Conservation (phyloP, 2,329 filamentous ascomycete genomes). For the Monosporascus sp. region DNA sequence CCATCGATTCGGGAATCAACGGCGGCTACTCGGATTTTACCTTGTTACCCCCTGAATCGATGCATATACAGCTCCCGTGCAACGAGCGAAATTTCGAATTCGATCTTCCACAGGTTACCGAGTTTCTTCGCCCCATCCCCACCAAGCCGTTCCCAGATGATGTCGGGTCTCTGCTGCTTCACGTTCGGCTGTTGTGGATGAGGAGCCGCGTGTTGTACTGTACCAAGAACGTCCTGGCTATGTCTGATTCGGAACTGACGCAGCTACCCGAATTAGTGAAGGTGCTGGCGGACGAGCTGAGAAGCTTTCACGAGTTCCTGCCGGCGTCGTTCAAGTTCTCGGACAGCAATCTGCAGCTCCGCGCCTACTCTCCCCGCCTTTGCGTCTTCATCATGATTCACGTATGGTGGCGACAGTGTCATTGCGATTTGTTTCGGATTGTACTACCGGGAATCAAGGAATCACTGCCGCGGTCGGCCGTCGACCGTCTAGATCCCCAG, state of each 20-base stretch:
- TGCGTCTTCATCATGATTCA: constrained; percentile 58
- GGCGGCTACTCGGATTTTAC: constrained; percentile 43
- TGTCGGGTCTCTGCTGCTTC: constrained; percentile 50
- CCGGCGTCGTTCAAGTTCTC: constrained; percentile 54
- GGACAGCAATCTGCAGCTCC: constrained; percentile 49
- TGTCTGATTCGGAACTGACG: constrained; percentile 39
- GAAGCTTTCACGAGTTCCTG: constrained; percentile 47
- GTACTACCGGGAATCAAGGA: constrained; percentile 48
- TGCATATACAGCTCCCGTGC: constrained; percentile 44
- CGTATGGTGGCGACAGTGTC: constrained; percentile 55
- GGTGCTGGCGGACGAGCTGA: constrained; percentile 40
- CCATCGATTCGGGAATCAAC: constrained; percentile 43
- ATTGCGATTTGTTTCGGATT: constrained; percentile 53
- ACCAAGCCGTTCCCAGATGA: constrained; percentile 46
- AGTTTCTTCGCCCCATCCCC: constrained; percentile 38
- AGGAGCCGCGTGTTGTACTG: constrained; percentile 51
- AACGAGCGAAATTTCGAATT: constrained; percentile 52
- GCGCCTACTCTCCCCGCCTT: constrained; percentile 52
- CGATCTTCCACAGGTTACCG: constrained; percentile 50
- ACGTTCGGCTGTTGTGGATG: constrained; percentile 52
- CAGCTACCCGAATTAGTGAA: constrained; percentile 43
- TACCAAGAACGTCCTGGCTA: constrained; percentile 39
- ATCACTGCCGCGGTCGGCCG: constrained; percentile 38
- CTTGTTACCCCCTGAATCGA: constrained; percentile 37
- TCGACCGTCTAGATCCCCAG: constrained; percentile 41